Conservation (phyloP, 1,284 basidiomycete species). For the Cutaneotrichosporon cyanovorans region DNA sequence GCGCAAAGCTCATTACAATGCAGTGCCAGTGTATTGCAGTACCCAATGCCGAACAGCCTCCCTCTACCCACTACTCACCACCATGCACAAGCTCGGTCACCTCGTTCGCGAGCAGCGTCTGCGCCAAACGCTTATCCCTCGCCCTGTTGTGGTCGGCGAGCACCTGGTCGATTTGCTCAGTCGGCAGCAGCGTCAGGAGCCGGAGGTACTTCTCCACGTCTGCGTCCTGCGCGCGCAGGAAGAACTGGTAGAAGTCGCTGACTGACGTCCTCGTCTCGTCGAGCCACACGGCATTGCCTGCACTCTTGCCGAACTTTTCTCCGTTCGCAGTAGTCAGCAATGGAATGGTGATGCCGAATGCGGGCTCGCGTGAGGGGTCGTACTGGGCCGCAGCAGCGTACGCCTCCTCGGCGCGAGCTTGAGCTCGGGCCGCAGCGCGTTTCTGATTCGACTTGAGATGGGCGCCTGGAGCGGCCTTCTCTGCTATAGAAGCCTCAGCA, state of each 20-base stretch:
- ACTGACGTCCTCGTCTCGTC: slow-evolving; percentile 66
- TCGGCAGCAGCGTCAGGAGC: slow-evolving; percentile 71
- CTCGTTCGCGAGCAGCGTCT: slow-evolving; percentile 73
- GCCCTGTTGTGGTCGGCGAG: slow-evolving; percentile 55
- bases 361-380: slow-evolving; percentile 47
- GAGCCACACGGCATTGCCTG: slow-evolving; percentile 92
- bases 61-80: slow-evolving; percentile 50
- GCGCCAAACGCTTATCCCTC: slow-evolving; percentile 61
- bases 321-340: slow-evolving; percentile 83
- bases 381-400: slow-evolving; percentile 14
- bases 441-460: slow-evolving; percentile 13
- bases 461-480: slow-evolving; percentile 1
- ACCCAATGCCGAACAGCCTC: too few relatives aligned
- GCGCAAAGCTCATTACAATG: too few relatives aligned
- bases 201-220: slow-evolving; percentile 76
- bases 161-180: slow-evolving; percentile 55
- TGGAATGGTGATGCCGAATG: slow-evolving; percentile 85
- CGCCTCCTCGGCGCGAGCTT: slow-evolving; percentile 1
- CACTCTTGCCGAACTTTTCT: slow-evolving; percentile 95
- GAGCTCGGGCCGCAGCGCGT: not conserved
- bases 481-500: too few relatives aligned
- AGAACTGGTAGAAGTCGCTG: slow-evolving; percentile 93
- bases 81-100: slow-evolving; percentile 82
- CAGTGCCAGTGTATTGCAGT: too few relatives aligned
- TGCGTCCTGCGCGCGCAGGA: slow-evolving; percentile 69